Base-by-base conservation (phyloP, 306 rosid species). In the Sphenostylis stenocarpa region DNA sequence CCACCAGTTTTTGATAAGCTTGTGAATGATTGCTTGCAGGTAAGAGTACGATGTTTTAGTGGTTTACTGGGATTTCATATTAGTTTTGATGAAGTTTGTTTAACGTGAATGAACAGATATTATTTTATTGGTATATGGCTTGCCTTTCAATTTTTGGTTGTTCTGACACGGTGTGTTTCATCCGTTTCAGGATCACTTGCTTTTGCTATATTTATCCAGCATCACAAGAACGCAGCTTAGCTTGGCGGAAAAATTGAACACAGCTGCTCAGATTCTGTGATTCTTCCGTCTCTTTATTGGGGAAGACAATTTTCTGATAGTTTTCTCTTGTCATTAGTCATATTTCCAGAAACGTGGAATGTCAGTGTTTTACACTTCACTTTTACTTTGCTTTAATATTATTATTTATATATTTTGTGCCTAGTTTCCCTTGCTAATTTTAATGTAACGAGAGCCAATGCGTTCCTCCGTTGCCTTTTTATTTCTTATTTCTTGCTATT, bases 231-330 rank as follows among this genome's bases (percentile, higher is more conserved):
- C 98, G 58, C 93, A 90, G 77, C 89, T 94, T 53, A 73, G 90
- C 85, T 80, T 91, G 75, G 98, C 97, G 3, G 98, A 94, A 71
- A 94, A 91, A 81, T 81, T 94, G 90, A 94, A 91, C 87, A 91
- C 98, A 0, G 97, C 98, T 47, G 98, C 98, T 33, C 97, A 94
- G 84, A 81, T 91, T 80, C 90, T 94, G 93, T 94, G 70, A 77
- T 61, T 69, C 26, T 58, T 68, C 14, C 21, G 39, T 15, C 19
- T 17, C 19, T 61, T 41, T 3, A 13, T 36, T 11, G 29, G 51
- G 34, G 14, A 20, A 12, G 49, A 21, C 33, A 26, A 13, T 81
- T 79, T 74, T 13, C 44, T 41, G 72, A 41, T 0, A 38, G 43
- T 38, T 38, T 39, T 74, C 62, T 73, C 31, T 33, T 24, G 45